Percentiles rank a stretch among this genome's conserved stretches.
These are phyloP conservation scores for Dendrothele bispora DNA, from an alignment of 768 basidiomycete species.

Conservation along the genomic window DNA sequence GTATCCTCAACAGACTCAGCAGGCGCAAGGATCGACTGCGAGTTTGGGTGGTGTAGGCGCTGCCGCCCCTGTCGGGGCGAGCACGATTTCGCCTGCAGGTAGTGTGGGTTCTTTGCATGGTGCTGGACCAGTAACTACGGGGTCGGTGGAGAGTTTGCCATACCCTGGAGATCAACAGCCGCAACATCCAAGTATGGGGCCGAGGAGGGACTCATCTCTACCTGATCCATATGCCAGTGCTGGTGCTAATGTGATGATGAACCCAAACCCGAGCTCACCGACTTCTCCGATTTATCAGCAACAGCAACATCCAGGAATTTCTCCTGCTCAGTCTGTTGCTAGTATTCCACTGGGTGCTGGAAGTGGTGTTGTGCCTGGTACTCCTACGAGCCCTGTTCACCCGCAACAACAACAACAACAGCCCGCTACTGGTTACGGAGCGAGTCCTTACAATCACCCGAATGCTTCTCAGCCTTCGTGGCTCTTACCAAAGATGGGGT, in stretches of 20 bases:
- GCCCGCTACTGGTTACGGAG: not conserved
- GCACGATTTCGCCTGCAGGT: not conserved
- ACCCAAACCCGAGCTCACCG: not conserved
- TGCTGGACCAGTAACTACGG: too few species aligned
- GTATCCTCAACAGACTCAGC: not conserved
- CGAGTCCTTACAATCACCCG: not conserved
- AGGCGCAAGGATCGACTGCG: not conserved
- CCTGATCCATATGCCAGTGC: not conserved
- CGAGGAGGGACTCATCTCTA: not conserved
- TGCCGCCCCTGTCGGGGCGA: not conserved
- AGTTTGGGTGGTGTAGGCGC: not conserved
- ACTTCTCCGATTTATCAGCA: too few species aligned
- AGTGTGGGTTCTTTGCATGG: too few species aligned
- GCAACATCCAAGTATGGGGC: not conserved
- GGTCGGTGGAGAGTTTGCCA: not conserved
- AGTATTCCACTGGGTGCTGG: too few species aligned
- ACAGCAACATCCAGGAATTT: not conserved
- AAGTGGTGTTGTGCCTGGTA: too few species aligned
- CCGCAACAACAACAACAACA: not conserved
- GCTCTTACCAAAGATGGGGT: slow-evolving; percentile 6
- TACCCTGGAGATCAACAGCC: not conserved
- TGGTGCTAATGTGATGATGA: not conserved
- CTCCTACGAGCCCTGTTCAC: not conserved
- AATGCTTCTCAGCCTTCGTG: not conserved
- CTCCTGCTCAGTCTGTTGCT: too few species aligned